Base-by-base conservation (phyloP, 208 protist genomes). In the Trypanosoma scelopori region DNA sequence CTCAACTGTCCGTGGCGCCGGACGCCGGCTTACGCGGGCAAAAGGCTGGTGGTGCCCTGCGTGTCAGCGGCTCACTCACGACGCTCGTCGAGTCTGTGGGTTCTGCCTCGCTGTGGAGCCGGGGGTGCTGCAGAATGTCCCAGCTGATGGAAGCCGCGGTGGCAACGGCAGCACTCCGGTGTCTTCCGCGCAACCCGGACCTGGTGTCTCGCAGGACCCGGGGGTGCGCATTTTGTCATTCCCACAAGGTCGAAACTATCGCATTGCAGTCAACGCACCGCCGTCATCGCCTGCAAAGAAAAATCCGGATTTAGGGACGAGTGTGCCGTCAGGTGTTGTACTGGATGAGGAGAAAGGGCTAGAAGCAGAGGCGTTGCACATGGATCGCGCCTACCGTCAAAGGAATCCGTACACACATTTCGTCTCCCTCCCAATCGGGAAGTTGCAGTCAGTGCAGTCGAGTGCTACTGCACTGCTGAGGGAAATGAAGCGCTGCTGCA, bases 361-460 rank as follows among this genome's bases (percentile, higher is more conserved):
- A 9, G 32, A 37, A 37, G 9, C 32, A 37, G 32, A 37, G 32
- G 3, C 9, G 3, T 37, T 37, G 32, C 32, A 37, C 32, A 37
- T 9, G 32, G 32, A 9, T 11, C 9, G 32, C 32, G 32, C 32
- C 32, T 11, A 37, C 3, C 3, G 9, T 9, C 32, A 15, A 4
- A 70, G 46, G n/a, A 46, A 49, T 13, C 58, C 46, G 37, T 95
- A 84, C 76, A 95, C 89, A 2, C 89, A 95, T 73, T 95, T 95
- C 58, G 47, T 95, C 1, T 79, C 89, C 0, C 59, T 95, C 13
- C 86, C 89, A 11, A 67, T 95, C 16, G 86, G 84, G 16, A 87
- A 79, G 51, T 32, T 85, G 37, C 59, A 76, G 1, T 61, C 60
- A 30, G 75, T 81, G 18, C 47, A 56, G 28, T 23, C 50, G 16